Conservation (phyloP, 1,284 basidiomycete genomes). For the Vanrija sp. region DNA sequence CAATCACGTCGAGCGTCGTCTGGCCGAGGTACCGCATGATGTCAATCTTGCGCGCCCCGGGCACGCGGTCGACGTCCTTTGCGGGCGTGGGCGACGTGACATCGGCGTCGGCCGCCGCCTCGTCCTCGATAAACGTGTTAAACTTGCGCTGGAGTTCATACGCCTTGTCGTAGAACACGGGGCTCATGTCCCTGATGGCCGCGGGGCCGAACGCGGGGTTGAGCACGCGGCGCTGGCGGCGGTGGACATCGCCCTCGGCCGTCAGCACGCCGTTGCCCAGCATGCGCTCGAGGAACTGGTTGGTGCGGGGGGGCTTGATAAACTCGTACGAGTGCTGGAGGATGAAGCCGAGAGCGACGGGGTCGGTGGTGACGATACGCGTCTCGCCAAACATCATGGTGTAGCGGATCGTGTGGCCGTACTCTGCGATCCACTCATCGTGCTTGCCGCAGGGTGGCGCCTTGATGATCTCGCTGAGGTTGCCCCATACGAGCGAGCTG, state of each 20-base stretch:
- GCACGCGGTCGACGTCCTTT: conserved; percentile 12
- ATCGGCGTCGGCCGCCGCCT: not conserved
- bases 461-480: conserved; percentile 13
- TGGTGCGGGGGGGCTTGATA: conserved; percentile 62
- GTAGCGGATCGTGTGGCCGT: conserved; percentile 25
- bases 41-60: conserved; percentile 48
- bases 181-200: conserved; percentile 49
- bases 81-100: conserved; percentile 1
- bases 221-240: conserved; percentile 53
- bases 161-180: conserved; percentile 64
- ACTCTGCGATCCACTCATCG: conserved; percentile 19
- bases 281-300: conserved; percentile 53
- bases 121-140: conserved; percentile 10
- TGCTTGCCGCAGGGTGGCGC: conserved; percentile 16
- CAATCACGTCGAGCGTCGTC: conserved; percentile 64
- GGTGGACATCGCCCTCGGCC: conserved; percentile 54
- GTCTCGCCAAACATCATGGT: conserved; percentile 11
- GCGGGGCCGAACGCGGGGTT: conserved; percentile 49
- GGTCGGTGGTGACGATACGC: conserved; percentile 60
- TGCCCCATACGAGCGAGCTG: conserved; percentile 18
- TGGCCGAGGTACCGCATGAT: conserved; percentile 58
- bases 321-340: conserved; percentile 60
- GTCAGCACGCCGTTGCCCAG: conserved; percentile 43
- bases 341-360: conserved; percentile 59
- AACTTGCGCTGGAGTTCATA: conserved; percentile 51